Evolutionary conservation across 2,329 filamentous ascomycete species (phyloP), one percentile per base, ranked within the genome.

Genomic region (Knoxdaviesia capensis): DNA sequence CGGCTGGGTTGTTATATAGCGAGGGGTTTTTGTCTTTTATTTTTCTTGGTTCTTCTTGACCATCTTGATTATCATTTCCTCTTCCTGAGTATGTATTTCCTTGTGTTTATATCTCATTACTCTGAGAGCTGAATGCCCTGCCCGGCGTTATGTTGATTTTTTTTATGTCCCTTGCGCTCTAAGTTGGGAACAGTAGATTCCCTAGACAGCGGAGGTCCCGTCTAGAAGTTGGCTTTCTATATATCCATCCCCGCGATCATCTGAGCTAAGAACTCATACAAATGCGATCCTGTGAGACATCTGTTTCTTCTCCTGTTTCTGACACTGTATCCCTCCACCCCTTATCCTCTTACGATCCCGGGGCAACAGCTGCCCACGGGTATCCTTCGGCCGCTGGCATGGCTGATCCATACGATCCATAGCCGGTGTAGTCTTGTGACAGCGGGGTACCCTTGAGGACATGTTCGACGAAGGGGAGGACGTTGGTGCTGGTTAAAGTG

Each of bases 401-500:
- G 1, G 61, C 58, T 10, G 57, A 59, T 42, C 63, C 57, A 42
- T 62, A 68, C 6, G 55, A 59, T 2, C 60, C 58, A 31, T 66
- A 47, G 48, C 62, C 57, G 47, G 62, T 56, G 50, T 61, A 68
- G 49, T 66, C 58, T 50, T 61, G 61, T 8, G 57, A 62, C 38
- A 61, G 60, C n/a, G 56, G 55, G 45, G 60, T 59, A 20, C 62
- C 63, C 44, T 64, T 60, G 31, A 68, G 55, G 29, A 65, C 56
- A 49, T 66, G 63, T 44, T 62, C 57, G 28, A 67, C 65, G 50
- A 62, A 68, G 4, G 64, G 64, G 39, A 67, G 49, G 6, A 68
- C 57, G 43, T 61, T 59, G n/a, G 59, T 54, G 39, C 59, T 63
- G 46, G n/a, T n/a, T n/a, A n/a, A n/a, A n/a, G n/a, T n/a, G n/a